phyloP scores from a whole-genome alignment of 1,284 basidiomycete genomes.

The Cryptococcus wingfieldii region DNA sequence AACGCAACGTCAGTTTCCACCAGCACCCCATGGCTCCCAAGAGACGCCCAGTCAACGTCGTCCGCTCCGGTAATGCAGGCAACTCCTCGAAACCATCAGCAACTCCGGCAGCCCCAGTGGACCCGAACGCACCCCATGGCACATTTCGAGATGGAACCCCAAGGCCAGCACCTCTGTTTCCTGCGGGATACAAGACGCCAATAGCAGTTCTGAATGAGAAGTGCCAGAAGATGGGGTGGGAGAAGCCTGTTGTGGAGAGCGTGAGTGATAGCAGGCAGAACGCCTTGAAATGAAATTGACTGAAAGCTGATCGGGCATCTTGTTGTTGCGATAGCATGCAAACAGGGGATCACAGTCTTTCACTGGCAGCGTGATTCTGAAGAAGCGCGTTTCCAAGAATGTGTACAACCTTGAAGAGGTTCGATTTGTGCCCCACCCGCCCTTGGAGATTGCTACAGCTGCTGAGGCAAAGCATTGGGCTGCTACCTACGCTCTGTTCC shows the following conservation, averaged over 20 bases:
- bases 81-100: conserved; percentile 61
- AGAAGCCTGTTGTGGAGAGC: conserved; percentile 67
- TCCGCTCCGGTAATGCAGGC: conserved; percentile 79
- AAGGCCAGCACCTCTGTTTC: conserved; percentile 60
- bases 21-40: conserved; percentile 59
- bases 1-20: no score
- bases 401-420: conserved; percentile 62
- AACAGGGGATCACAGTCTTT: conserved; percentile 55
- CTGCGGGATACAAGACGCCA: conserved; percentile 74
- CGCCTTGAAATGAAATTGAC: background rate
- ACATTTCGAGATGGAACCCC: conserved; percentile 22
- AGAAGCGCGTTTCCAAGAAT: conserved; percentile 63
- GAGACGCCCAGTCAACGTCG: conserved; percentile 59
- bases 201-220: conserved; percentile 71
- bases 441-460: conserved; percentile 59
- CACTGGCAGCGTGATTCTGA: conserved; percentile 61
- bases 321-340: conserved; percentile 45
- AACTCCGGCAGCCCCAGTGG: background rate
- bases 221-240: conserved; percentile 82
- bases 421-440: conserved; percentile 66
- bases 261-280: conserved; percentile 50
- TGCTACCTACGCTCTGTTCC: conserved; percentile 79
- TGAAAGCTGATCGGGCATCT: background rate
- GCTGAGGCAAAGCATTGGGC: conserved; percentile 81
- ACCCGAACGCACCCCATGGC: background rate